phyloP scores from a whole-genome alignment of 163 green algal genomes.

The Scenedesmus sp. region DNA sequence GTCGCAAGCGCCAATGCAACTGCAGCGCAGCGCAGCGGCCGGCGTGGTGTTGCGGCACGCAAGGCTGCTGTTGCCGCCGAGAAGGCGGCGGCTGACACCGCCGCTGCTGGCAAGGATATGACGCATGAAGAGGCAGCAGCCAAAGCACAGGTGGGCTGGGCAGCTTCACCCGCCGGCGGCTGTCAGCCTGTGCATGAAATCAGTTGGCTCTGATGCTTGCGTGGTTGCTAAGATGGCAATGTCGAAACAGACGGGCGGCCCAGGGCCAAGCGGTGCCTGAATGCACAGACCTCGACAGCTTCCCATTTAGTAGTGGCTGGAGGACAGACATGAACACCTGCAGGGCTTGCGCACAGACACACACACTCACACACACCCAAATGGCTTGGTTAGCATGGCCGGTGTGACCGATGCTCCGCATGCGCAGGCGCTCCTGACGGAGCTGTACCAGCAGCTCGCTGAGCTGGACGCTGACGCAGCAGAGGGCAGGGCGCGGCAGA shows the following conservation, averaged over 20 bases:
- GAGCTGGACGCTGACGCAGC: slow-evolving; percentile 40
- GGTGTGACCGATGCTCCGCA: too few relatives aligned
- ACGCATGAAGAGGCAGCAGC: slow-evolving; percentile 12
- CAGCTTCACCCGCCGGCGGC: background rate
- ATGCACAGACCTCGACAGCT: too few relatives aligned
- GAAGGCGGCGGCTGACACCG: background rate
- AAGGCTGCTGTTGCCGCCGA: slow-evolving; percentile 61
- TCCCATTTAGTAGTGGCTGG: too few relatives aligned
- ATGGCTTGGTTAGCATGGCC: too few relatives aligned
- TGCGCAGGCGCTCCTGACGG: slow-evolving; percentile 43
- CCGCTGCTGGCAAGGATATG: background rate
- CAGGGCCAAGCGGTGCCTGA: too few relatives aligned
- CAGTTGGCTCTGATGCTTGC: too few relatives aligned
- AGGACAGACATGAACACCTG: too few relatives aligned
- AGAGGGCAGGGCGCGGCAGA: slow-evolving; percentile 61
- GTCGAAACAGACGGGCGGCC: too few relatives aligned
- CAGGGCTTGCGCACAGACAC: too few relatives aligned
- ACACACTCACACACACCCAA: too few relatives aligned
- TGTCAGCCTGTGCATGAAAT: too few relatives aligned
- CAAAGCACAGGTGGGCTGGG: background rate
- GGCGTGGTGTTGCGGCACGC: slow-evolving; percentile 56
- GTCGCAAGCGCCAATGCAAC: slow-evolving; percentile 44
- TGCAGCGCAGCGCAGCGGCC: slow-evolving; percentile 61
- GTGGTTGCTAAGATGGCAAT: too few relatives aligned
- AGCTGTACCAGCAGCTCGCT: slow-evolving; percentile 57